Evolutionary conservation across 148 eudicot species (phyloP).

Genomic region (Rheum nobile): DNA sequence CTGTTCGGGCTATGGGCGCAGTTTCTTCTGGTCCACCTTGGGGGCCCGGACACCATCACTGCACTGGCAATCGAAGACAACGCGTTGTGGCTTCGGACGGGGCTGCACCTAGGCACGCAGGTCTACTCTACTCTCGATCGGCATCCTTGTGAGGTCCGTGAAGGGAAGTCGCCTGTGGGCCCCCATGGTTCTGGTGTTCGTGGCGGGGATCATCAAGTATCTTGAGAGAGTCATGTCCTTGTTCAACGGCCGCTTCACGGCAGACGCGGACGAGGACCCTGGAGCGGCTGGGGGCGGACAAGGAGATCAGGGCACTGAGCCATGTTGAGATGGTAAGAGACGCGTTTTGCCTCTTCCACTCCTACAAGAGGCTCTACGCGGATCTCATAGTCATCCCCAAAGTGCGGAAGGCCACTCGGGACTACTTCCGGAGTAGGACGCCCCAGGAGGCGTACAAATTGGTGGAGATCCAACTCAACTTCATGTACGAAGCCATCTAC

Average conservation of each 20-base stretch:
- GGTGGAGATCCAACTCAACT: constrained; percentile 40
- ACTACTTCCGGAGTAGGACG: constrained; percentile 22
- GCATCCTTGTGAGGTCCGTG: constrained; percentile 15
- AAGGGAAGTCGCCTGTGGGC: constrained; percentile 9
- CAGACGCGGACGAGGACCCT: background rate
- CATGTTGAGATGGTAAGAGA: constrained; percentile 19
- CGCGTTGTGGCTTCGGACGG: no score
- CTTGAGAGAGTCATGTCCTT: constrained; percentile 18
- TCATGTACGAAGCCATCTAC: constrained; percentile 31
- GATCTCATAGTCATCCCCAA: constrained; percentile 30
- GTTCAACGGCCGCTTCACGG: constrained; percentile 17
- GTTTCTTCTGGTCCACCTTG: no score
- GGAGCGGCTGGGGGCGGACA: background rate
- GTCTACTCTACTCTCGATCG: constrained; percentile 7
- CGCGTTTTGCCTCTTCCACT: constrained; percentile 20
- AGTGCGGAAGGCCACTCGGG: constrained; percentile 16
- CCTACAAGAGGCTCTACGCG: constrained; percentile 33
- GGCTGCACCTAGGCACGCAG: constrained; percentile 23
- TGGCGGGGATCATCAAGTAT: constrained; percentile 20
- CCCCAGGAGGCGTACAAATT: constrained; percentile 32
- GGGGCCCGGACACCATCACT: no score
- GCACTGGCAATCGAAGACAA: no score
- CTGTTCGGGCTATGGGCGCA: no score
- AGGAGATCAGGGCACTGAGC: background rate
- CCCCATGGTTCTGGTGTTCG: constrained; percentile 15